Base-by-base conservation (phyloP, 2,329 filamentous ascomycete species). In the Alternaria brassicae region DNA sequence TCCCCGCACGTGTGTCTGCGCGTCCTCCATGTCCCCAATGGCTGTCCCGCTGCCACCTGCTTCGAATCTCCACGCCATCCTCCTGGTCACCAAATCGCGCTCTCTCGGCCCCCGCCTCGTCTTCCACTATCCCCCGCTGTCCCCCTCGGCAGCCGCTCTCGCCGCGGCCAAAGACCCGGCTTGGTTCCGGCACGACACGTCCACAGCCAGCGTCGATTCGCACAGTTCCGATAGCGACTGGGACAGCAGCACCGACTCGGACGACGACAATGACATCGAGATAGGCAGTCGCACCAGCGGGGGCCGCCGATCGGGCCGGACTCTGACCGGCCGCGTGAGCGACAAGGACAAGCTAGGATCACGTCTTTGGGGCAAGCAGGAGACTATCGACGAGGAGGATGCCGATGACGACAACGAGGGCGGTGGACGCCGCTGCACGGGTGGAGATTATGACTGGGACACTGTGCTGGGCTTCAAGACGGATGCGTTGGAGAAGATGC, bases 41-140 rank as follows among this genome's bases (percentile, higher is more conserved):
- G 66, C 71, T 36, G 58, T 58, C 36, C 72, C 73, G 30, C 72
- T 78, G 27, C 73, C 75, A 42, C 74, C 74, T 7, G 70, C 74
- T 9, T 76, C 75, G 12, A 73, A 74, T 55, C 76, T 80, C n/a
- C 72, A 78, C 56, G 72, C 77, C 27, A 77, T 80, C 55, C 72
- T 80, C 15, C 72, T 80, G n/a, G 70, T 79, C 15, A 77, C 73
- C 15, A 72, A 77, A 61, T 77, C 75, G 59, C 76, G 75, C 47
- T 76, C 73, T 17, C 76, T 76, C 27, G 76, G 77, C 6, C 75
- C 76, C 3, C 75, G 75, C 7, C 74, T 80, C n/a, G 76, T 79
- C 36, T 80, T 79, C 62, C 78, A 80, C 62, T 79, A 79, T 42
- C 78, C 78, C 23, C 75, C 75, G 5, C 67, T 78, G n/a, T 77